A percentile compares a stretch with the other conserved stretches of the same genome.
Conservation (phyloP, 352 stramenopile species). For the Paralagenidium karlingii region DNA sequence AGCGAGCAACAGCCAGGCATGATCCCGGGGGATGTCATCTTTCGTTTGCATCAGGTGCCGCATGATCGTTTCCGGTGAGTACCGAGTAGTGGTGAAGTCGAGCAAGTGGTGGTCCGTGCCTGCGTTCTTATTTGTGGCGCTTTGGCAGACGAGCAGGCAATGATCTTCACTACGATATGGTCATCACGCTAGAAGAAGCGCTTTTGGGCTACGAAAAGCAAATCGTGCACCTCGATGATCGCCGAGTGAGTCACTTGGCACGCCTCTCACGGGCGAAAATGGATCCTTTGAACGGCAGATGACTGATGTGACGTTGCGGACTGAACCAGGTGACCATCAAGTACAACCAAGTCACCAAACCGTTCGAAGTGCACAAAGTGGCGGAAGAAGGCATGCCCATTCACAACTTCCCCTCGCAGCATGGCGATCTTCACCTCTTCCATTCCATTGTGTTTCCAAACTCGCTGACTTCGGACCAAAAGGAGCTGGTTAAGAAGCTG, state of each 20-base stretch:
- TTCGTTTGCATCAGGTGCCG: constrained; percentile 85
- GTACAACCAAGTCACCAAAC: constrained; percentile 81
- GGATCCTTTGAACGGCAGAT: too few species aligned
- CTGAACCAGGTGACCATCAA: constrained; percentile 87
- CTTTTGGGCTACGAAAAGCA: constrained; percentile 90
- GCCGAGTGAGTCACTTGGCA: too few species aligned
- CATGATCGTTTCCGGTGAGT: constrained; percentile 80
- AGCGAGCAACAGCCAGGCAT: constrained; percentile 76
- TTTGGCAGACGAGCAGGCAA: constrained; percentile 80
- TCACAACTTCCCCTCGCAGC: constrained; percentile 80
- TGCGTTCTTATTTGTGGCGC: background rate
- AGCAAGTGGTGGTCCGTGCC: background rate
- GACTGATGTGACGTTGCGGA: too few species aligned
- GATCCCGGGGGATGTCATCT: constrained; percentile 91
- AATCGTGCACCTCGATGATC: constrained; percentile 90
- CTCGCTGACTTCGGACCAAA: constrained; percentile 81
- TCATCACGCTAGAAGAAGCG: constrained; percentile 94
- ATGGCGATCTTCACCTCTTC: constrained; percentile 90
- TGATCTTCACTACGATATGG: constrained; percentile 91
- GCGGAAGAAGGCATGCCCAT: constrained; percentile 93
- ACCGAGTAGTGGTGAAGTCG: background rate
- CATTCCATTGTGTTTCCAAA: constrained; percentile 93
- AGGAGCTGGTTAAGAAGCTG: constrained; percentile 50
- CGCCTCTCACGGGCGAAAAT: too few species aligned
- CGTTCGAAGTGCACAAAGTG: constrained; percentile 87